Evolutionary conservation across 352 stramenopile species (phyloP).

Genomic region (Thraustotheca clavata): DNA sequence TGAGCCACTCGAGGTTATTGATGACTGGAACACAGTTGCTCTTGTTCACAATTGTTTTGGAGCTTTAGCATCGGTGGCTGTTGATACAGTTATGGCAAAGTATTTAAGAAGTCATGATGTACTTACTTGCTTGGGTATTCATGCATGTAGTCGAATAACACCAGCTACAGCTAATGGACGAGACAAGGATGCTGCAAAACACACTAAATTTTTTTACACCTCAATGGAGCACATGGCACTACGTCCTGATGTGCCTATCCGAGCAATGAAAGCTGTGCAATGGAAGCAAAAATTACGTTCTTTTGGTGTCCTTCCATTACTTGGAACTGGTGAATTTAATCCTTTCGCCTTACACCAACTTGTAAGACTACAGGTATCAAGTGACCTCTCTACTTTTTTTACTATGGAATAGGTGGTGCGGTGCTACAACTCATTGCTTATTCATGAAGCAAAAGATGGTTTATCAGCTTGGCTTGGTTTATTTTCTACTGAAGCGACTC

Average conservation of each 20-base stretch:
- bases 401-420: neutral
- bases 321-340: neutral
- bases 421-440: neutral
- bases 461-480: neutral
- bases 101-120: neutral
- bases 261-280: neutral
- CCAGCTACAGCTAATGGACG: neutral
- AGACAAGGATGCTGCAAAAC: neutral
- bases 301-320: neutral
- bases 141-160: neutral
- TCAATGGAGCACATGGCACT: neutral
- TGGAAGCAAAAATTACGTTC: neutral
- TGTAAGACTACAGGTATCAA: too few species aligned
- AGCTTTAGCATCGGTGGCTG: neutral
- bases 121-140: neutral
- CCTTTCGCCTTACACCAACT: too few species aligned
- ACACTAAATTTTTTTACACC: neutral
- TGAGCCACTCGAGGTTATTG: neutral
- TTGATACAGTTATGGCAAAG: neutral
- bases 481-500: neutral
- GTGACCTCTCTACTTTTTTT: too few species aligned
- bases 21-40: neutral
- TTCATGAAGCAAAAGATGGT: neutral
- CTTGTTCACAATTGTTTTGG: conserved; percentile 11
- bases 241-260: neutral